Evolutionary conservation across 371 early-diverging fungal genomes (phyloP).

Genomic region (Sporodiniella umbellata): DNA sequence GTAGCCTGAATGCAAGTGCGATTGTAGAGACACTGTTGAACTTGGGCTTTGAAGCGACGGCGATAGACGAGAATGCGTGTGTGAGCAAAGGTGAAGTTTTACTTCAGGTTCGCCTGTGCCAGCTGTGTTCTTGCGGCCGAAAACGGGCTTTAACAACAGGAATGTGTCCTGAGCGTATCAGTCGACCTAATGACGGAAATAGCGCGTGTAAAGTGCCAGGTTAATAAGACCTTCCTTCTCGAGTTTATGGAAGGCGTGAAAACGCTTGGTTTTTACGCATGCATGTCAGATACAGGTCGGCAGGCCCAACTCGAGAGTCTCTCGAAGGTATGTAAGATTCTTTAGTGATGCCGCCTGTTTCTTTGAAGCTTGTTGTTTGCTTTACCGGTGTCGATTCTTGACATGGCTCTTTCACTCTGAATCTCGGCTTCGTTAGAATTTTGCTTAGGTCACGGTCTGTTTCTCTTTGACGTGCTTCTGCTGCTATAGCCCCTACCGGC

Average conservation of each 20-base stretch:
- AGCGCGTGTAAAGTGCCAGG: too few species aligned
- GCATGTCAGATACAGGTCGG: conserved; percentile 53
- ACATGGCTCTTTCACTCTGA: conserved; percentile 84
- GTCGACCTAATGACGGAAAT: conserved; percentile 76
- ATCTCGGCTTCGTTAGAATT: conserved; percentile 38
- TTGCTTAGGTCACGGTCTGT: conserved; percentile 58
- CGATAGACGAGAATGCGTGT: conserved; percentile 6
- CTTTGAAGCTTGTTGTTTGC: conserved; percentile 63
- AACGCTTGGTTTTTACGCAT: conserved; percentile 82
- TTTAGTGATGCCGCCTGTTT: conserved; percentile 73
- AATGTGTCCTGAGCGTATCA: conserved; percentile 63
- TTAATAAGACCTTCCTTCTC: too few species aligned
- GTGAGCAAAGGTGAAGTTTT: conserved; percentile 24
- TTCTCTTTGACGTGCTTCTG: conserved; percentile 57
- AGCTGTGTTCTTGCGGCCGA: conserved; percentile 81
- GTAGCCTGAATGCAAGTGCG: background rate
- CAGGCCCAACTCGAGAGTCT: conserved; percentile 89
- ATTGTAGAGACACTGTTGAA: conserved; percentile 69
- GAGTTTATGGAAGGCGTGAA: conserved; percentile 80
- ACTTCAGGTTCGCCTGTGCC: conserved; percentile 82
- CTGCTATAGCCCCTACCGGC: conserved; percentile 76
- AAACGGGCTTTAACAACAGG: conserved; percentile 47
- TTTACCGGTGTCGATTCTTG: conserved; percentile 78
- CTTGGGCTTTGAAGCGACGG: conserved; percentile 81
- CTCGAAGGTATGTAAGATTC: conserved; percentile 83